These are phyloP conservation scores for Salix viminalis DNA, from an alignment of 345 rosid species.

Conservation along the genomic window DNA sequence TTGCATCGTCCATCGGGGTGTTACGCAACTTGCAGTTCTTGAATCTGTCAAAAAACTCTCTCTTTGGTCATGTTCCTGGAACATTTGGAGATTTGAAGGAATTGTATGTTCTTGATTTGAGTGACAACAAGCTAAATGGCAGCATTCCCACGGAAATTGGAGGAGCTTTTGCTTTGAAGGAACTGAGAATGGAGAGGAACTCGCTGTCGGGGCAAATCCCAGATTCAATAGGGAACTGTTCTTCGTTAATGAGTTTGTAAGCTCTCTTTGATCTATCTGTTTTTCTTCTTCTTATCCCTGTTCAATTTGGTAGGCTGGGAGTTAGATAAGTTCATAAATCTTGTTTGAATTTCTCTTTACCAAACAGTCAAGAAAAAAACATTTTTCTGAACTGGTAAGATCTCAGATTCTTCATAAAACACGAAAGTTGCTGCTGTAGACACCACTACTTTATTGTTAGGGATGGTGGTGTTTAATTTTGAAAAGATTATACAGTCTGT, in stretches of 20 bases:
- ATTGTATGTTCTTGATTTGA: slow-evolving; percentile 63
- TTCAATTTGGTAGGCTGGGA: background rate
- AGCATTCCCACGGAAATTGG: slow-evolving; percentile 66
- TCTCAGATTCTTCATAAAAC: background rate
- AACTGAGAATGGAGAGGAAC: slow-evolving; percentile 62
- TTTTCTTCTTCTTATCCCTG: slow-evolving; percentile 4
- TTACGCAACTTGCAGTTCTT: slow-evolving; percentile 48
- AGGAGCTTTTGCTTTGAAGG: slow-evolving; percentile 59
- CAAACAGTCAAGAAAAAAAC: background rate
- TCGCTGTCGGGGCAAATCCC: slow-evolving; percentile 60
- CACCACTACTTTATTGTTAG: background rate
- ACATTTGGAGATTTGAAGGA: slow-evolving; percentile 55
- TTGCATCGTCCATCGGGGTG: slow-evolving; percentile 42
- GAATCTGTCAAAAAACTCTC: slow-evolving; percentile 62
- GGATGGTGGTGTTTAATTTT: background rate
- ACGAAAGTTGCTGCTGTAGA: background rate
- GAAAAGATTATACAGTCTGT: background rate
- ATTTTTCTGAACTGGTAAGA: background rate
- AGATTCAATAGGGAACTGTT: slow-evolving; percentile 53
- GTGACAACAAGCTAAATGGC: slow-evolving; percentile 63
- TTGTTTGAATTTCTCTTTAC: background rate
- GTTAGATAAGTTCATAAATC: slow-evolving; percentile 1
- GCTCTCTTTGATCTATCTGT: slow-evolving; percentile 21
- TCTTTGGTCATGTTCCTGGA: slow-evolving; percentile 49
- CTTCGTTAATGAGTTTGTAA: slow-evolving; percentile 60